phyloP scores from a whole-genome alignment of 2,329 filamentous ascomycete genomes.

The Erysiphe neolycopersici region DNA sequence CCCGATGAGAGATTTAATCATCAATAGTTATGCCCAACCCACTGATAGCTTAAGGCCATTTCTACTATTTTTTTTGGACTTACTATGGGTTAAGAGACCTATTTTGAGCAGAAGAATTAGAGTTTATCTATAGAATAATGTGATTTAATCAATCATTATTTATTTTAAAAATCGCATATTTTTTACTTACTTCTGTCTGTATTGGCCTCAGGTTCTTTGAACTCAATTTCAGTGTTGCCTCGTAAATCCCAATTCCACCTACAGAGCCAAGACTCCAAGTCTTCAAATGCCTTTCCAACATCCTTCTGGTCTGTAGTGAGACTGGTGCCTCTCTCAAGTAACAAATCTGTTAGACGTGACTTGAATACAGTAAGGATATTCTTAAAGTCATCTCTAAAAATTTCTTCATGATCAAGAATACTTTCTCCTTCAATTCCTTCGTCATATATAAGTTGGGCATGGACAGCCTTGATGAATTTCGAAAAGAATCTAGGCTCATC shows the following conservation, averaged over 20 bases:
- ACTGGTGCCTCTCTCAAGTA: slow-evolving; percentile 15
- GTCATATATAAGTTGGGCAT: slow-evolving; percentile 28
- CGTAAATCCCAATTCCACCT: slow-evolving; percentile 27
- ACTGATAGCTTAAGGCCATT: no score
- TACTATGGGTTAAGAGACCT: no score
- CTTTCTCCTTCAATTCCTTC: slow-evolving; percentile 21
- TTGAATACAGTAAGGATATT: slow-evolving; percentile 27
- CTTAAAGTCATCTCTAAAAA: slow-evolving; percentile 15
- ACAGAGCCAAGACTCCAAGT: slow-evolving; percentile 22
- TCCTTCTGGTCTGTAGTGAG: slow-evolving; percentile 18
- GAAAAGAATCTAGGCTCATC: slow-evolving; percentile 19
- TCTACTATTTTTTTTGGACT: no score
- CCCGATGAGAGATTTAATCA: no score
- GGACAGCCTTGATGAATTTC: slow-evolving; percentile 22
- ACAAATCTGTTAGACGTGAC: slow-evolving; percentile 22
- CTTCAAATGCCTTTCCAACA: slow-evolving; percentile 22
- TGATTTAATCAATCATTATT: no score
- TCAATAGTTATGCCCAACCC: no score
- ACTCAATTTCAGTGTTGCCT: slow-evolving; percentile 16
- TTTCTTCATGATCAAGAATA: slow-evolving; percentile 14
- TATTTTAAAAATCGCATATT: no score
- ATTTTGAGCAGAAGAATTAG: no score
- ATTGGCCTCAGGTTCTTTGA: no score
- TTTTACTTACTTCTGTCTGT: no score
- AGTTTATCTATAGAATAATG: no score